Evolutionary conservation across 139 green algal genomes (phyloP), one percentile per base, ranked within the genome.

Genomic region (Marvania coccoides): DNA sequence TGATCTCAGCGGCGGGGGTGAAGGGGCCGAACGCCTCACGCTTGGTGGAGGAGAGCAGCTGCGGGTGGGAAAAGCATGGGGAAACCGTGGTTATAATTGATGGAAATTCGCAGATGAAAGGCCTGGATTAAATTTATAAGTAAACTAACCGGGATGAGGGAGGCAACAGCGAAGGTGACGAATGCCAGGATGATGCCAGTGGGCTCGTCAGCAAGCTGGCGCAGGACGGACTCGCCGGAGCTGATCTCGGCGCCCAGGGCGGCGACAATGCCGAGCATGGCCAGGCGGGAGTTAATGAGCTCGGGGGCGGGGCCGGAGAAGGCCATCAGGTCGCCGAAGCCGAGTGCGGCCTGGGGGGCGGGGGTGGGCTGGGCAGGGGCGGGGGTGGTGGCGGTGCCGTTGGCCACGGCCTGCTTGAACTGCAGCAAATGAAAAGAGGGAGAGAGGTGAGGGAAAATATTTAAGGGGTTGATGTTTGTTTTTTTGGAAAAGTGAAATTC

Each of bases 241-340:
- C 51, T 60, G 34, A 77, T 28, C 69, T 88, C 81, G 1, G 69
- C 73, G 37, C 55, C 68, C 9, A 69, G 42, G 4, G 71, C 69
- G 8, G 72, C 76, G 6, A 81, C 66, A 51, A 88, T 79, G 13
- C 55, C 80, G 19, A 83, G 26, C 81, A 88, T 88, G 30, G 76
- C 70, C 24, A 87, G 33, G 31, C 81, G 70, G 24, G 75, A 75
- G 51, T 88, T 88, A 23, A 83, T 71, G 15, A 85, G 63, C 65
- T 87, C 81, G 42, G 80, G 80, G n/a, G 69, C 74, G 26, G 67
- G 65, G 26, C 80, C 80, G 33, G 47, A 55, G 69, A 84, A 84
- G 6, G 73, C 73, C 69, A 84, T 82, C 14, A 83, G 39, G 14
- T 82, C 68, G 15, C 56, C 37, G 35, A 80, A 70, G 0, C 33